Base-by-base conservation (phyloP, 1,284 basidiomycete genomes). In the Butyriboletus appendiculatus region DNA sequence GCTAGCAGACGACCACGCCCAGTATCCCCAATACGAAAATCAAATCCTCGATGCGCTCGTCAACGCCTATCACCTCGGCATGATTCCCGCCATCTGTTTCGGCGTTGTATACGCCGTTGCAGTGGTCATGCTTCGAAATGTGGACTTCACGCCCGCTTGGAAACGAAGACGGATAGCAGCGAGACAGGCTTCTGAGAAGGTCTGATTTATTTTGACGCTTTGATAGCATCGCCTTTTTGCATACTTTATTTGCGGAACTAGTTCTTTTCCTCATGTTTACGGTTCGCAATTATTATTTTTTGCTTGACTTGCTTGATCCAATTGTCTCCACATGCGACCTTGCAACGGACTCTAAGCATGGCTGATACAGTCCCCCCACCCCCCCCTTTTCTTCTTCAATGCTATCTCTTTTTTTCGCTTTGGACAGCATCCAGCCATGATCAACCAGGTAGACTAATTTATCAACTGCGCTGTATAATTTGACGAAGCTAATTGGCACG, bases 1-100 rank as follows among this genome's bases (percentile, higher is more conserved):
- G 46, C 57, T 69, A 2, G 68, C 68, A 5, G 68, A 69, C 54
- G 5, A 61, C 28, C 64, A 60, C 34, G 50, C 70, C 6, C 52
- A 54, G 24, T 73, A 72, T 42, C 70, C 68, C 24, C 52, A 71
- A 50, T 73, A 69, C 48, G 64, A 72, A 52, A 54, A 64, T 7
- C 57, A 71, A 43, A 73, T 69, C 33, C 40, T 70, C 11, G 52
- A 61, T 22, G 70, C 71, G 15, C 68, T 69, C 32, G 65, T 69
- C 46, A 70, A 60, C 48, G 68, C 64, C 0, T 69, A 73, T 61
- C 71, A 71, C 46, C 39, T 72, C 26, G 68, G 71, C 15, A 71
- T 55, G 40, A 59, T 71, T 39, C 68, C 68, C 26, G 68, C 71
- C 35, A 54, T 69, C 52, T 71, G 68, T 44, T 69, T 69, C 41